phyloP scores from a whole-genome alignment of 2,329 filamentous ascomycete genomes.

The Hypoxylon sp. region DNA sequence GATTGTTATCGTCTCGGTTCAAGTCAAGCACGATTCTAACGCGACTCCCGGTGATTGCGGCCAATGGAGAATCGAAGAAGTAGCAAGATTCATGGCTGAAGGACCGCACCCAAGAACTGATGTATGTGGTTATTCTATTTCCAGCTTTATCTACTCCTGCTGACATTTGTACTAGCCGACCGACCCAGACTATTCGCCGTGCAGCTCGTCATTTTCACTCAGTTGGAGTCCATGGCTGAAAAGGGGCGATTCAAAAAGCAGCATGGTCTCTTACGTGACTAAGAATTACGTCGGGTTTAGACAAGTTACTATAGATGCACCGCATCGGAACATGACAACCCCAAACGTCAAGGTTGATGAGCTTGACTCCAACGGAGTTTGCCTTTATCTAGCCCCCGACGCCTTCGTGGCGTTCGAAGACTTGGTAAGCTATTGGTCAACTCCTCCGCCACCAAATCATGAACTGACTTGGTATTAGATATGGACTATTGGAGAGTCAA shows the following conservation, averaged over 20 bases:
- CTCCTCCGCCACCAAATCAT: conserved; percentile 31
- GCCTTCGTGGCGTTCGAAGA: conserved; percentile 72
- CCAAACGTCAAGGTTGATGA: conserved; percentile 59
- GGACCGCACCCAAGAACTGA: conserved; percentile 61
- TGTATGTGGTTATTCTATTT: conserved; percentile 48
- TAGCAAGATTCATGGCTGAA: conserved; percentile 63
- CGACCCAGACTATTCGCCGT: conserved; percentile 66
- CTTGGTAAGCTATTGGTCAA: conserved; percentile 56
- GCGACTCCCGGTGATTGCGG: conserved; percentile 43
- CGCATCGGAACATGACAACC: conserved; percentile 56
- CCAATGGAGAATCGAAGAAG: conserved; percentile 66
- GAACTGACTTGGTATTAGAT: conserved; percentile 54
- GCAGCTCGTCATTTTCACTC: conserved; percentile 65
- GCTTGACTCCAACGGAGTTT: conserved; percentile 64
- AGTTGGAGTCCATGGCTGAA: conserved; percentile 70
- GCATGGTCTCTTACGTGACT: conserved; percentile 66
- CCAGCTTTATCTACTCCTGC: neutral
- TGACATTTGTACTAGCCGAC: conserved; percentile 44
- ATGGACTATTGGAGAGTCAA: conserved; percentile 58
- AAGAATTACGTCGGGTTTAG: conserved; percentile 70
- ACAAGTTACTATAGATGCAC: conserved; percentile 59
- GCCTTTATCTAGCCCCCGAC: conserved; percentile 65
- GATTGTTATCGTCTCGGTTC: conserved; percentile 66
- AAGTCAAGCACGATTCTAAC: conserved; percentile 53
- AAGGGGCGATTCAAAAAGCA: conserved; percentile 55